Conservation (phyloP, 768 basidiomycete genomes). For the Lentinula lateritia region DNA sequence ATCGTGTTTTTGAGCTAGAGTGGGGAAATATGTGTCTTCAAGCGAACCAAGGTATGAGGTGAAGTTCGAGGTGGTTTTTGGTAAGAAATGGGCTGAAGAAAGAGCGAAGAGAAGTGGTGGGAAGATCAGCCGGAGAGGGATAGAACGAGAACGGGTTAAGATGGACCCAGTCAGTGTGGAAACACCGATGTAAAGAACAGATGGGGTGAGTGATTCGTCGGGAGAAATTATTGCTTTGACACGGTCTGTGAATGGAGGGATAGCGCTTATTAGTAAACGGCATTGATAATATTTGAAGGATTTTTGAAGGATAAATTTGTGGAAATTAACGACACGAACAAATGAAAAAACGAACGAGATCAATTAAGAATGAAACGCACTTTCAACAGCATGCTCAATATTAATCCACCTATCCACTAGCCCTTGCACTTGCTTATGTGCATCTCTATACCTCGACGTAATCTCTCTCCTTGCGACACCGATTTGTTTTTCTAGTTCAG, state of each 20-base stretch:
- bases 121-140: slow-evolving; percentile 64
- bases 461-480: slow-evolving; percentile 59
- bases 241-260: slow-evolving; percentile 44
- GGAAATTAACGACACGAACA: background rate
- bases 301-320: background rate
- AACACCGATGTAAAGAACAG: slow-evolving; percentile 86
- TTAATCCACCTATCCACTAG: slow-evolving; percentile 80
- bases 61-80: slow-evolving; percentile 71
- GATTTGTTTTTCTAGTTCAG: slow-evolving; percentile 73
- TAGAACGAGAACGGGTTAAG: slow-evolving; percentile 68
- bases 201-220: slow-evolving; percentile 81
- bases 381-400: slow-evolving; percentile 79
- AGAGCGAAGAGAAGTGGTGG: slow-evolving; percentile 71
- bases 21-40: slow-evolving; percentile 69
- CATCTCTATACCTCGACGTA: slow-evolving; percentile 49
- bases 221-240: slow-evolving; percentile 78
- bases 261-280: background rate
- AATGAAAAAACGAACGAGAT: no score
- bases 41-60: slow-evolving; percentile 57
- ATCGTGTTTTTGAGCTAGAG: slow-evolving; percentile 61
- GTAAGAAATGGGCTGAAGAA: slow-evolving; percentile 81
- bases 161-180: slow-evolving; percentile 87
- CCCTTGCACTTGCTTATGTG: slow-evolving; percentile 63
- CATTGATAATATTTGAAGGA: no score
- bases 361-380: slow-evolving; percentile 40